phyloP scores from a whole-genome alignment of 257 asterid species.

The Solanum microdontum region DNA sequence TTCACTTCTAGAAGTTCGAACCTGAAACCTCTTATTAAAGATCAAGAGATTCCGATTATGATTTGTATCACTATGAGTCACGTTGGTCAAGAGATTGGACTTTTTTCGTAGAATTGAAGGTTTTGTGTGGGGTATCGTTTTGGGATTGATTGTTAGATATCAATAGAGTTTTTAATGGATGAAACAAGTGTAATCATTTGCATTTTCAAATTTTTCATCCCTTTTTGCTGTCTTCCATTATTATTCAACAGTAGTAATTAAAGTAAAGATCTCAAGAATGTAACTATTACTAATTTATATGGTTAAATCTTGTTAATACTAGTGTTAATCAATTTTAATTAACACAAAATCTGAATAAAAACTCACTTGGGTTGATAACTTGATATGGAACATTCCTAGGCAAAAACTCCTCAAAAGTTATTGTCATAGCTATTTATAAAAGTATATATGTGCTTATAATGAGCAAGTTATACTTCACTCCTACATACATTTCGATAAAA shows the following conservation, averaged over 20 bases:
- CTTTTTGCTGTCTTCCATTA: not conserved
- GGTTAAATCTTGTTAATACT: not conserved
- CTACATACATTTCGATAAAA: not conserved
- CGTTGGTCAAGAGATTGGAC: not conserved
- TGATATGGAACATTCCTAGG: not conserved
- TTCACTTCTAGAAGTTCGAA: not conserved
- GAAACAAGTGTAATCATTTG: no score
- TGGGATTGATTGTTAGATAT: not conserved
- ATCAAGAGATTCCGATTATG: rapidly evolving
- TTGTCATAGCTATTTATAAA: not conserved
- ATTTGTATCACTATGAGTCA: not conserved
- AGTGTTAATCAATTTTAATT: no score
- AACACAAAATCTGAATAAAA: not conserved
- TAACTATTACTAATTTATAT: not conserved
- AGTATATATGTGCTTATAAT: no score
- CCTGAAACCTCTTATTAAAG: no score
- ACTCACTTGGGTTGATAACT: not conserved
- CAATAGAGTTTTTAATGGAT: no score
- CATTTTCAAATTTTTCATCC: not conserved
- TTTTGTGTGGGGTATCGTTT: not conserved
- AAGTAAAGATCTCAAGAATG: not conserved
- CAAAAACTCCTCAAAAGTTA: not conserved
- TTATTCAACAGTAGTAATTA: not conserved
- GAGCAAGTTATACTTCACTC: not conserved
- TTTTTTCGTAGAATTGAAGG: not conserved